phyloP scores from a whole-genome alignment of 257 asterid species.

The Capsicum chinense region DNA sequence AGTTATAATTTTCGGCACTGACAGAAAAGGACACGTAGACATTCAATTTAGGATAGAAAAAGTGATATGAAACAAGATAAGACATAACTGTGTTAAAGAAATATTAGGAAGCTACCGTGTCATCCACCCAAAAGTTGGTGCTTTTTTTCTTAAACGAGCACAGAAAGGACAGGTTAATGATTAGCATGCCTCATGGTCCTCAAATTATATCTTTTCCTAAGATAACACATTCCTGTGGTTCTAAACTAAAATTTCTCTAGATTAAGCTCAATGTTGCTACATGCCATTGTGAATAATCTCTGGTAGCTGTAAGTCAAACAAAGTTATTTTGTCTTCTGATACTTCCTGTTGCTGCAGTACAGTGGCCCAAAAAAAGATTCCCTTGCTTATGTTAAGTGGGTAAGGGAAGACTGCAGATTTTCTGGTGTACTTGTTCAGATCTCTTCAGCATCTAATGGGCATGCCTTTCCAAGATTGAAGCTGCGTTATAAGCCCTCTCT shows the following conservation, averaged over 20 bases:
- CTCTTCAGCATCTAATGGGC: constrained; percentile 71
- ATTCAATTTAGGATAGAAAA: constrained; percentile 1
- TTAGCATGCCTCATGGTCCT: constrained; percentile 17
- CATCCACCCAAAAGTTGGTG: not conserved
- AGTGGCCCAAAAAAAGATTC: constrained; percentile 95
- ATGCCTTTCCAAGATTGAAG: constrained; percentile 88
- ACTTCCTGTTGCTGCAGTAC: constrained; percentile 67
- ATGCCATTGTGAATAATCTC: not conserved
- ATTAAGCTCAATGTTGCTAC: not conserved
- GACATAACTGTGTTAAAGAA: not conserved
- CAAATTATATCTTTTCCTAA: not conserved
- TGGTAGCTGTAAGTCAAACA: not conserved
- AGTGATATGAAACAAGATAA: constrained; percentile 16
- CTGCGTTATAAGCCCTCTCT: constrained; percentile 97
- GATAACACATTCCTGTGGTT: not conserved
- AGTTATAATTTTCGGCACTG: not conserved
- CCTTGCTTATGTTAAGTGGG: constrained; percentile 78
- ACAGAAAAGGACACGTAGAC: constrained; percentile 11
- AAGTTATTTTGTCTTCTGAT: constrained; percentile 30
- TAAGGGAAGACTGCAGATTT: constrained; percentile 76
- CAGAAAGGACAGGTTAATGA: not conserved
- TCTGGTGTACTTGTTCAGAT: constrained; percentile 79
- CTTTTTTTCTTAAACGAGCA: not conserved
- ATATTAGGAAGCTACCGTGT: not conserved
- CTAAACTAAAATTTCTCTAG: not conserved